Evolutionary conservation across 2,329 filamentous ascomycete species (phyloP).

Genomic region (Monosporascus sp.): DNA sequence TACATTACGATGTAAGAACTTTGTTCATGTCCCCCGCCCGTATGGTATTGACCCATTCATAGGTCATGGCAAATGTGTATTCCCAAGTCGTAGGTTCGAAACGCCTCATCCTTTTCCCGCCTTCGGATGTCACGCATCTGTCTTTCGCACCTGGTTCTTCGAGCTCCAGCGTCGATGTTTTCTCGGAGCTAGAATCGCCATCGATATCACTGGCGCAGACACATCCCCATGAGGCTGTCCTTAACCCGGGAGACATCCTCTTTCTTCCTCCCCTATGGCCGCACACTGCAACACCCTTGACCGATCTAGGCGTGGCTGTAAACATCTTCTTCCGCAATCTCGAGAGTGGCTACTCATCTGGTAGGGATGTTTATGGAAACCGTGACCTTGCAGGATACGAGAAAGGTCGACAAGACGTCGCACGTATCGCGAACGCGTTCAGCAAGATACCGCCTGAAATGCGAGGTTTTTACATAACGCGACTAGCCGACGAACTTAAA

Average conservation of each 20-base stretch:
- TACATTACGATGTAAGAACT: conserved; percentile 71
- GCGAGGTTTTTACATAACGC: conserved; percentile 67
- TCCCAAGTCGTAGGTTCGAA: conserved; percentile 74
- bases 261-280: conserved; percentile 82
- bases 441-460: conserved; percentile 59
- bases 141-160: conserved; percentile 72
- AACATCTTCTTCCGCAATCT: conserved; percentile 84
- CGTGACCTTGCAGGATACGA: conserved; percentile 81
- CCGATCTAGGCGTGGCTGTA: conserved; percentile 66
- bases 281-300: conserved; percentile 63
- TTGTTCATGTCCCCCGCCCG: background rate
- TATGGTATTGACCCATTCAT: conserved; percentile 1
- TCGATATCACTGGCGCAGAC: conserved; percentile 38
- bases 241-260: conserved; percentile 69
- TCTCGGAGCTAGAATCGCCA: conserved; percentile 41
- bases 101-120: conserved; percentile 71
- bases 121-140: conserved; percentile 64
- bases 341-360: conserved; percentile 60
- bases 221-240: conserved; percentile 60
- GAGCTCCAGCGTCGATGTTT: conserved; percentile 72
- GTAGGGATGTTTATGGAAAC: conserved; percentile 84
- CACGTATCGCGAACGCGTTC: conserved; percentile 61
- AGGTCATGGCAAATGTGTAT: conserved; percentile 84
- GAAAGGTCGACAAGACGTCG: conserved; percentile 68
- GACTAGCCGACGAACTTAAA: conserved; percentile 64